Evolutionary conservation across 169 alveolate genomes (phyloP).

Genomic region (Cystoisospora suis): DNA sequence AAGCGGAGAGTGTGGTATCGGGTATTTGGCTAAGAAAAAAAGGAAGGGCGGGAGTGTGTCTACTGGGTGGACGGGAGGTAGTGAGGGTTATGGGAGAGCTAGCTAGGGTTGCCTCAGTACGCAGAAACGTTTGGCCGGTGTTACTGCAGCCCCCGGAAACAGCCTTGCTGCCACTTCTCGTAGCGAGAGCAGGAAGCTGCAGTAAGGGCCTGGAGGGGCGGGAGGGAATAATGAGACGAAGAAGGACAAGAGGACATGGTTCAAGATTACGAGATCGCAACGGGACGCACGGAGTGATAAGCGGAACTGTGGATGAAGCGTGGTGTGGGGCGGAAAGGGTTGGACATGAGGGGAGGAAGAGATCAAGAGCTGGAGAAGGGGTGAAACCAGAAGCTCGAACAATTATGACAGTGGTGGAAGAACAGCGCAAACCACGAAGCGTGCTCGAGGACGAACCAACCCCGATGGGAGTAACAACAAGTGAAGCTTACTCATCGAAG

Average conservation of each 20-base stretch:
- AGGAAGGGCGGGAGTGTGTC: slow-evolving; percentile 34
- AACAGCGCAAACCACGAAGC: no score
- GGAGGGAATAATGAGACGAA: background rate
- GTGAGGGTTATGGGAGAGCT: slow-evolving; percentile 12
- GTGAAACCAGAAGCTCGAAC: no score
- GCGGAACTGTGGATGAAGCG: no score
- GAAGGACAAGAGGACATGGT: background rate
- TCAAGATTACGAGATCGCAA: no score
- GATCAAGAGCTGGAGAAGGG: no score
- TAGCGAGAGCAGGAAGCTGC: background rate
- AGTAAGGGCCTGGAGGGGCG: background rate
- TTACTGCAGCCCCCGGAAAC: slow-evolving; percentile 20
- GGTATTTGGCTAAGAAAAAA: background rate
- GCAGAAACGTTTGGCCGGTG: slow-evolving; percentile 8
- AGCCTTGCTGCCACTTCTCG: background rate
- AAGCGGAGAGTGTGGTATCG: background rate
- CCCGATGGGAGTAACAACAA: no score
- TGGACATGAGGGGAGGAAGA: no score
- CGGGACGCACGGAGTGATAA: no score
- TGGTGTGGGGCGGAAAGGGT: no score
- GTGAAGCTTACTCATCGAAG: no score
- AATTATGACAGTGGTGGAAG: no score
- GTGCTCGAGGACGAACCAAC: no score
- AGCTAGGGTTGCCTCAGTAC: background rate
- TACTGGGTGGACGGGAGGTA: slow-evolving; percentile 35